Percentiles rank a stretch among this genome's conserved stretches.
These are phyloP conservation scores for Begonia peltatifolia DNA, from an alignment of 306 rosid species.

Conservation along the genomic window DNA sequence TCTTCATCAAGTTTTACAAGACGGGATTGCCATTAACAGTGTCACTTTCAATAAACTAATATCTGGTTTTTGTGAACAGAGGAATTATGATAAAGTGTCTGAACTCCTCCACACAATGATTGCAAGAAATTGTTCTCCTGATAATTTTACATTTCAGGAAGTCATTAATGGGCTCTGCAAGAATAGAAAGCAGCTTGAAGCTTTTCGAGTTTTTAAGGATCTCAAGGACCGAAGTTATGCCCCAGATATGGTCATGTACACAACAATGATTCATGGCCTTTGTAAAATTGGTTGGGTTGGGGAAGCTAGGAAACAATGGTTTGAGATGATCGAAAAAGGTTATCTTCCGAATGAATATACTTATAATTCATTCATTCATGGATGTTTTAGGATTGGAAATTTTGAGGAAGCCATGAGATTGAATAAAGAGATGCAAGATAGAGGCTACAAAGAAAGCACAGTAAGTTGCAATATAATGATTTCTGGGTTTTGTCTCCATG, in stretches of 20 bases:
- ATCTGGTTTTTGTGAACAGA: constrained; percentile 34
- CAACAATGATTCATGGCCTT: constrained; percentile 50
- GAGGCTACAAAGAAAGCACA: constrained; percentile 33
- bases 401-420: constrained; percentile 33
- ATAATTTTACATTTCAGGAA: constrained; percentile 41
- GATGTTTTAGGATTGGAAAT: constrained; percentile 32
- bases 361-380: constrained; percentile 38
- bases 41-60: constrained; percentile 39
- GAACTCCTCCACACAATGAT: constrained; percentile 69
- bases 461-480: constrained; percentile 37
- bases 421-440: constrained; percentile 38
- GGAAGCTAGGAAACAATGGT: constrained; percentile 64
- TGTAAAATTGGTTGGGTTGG: constrained; percentile 30
- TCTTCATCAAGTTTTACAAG: constrained; percentile 39
- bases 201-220: constrained; percentile 44
- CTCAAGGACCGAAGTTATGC: constrained; percentile 72
- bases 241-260: constrained; percentile 56
- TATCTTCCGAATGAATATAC: constrained; percentile 44
- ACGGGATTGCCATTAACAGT: constrained; percentile 37
- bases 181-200: constrained; percentile 22
- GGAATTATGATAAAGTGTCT: constrained; percentile 29
- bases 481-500: constrained; percentile 37
- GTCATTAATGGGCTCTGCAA: constrained; percentile 47
- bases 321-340: constrained; percentile 72
- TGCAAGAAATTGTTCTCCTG: constrained; percentile 21